Evolutionary conservation across 208 protist species (phyloP), one percentile per base, ranked within the genome.

Genomic region (Trypanosoma caninum): DNA sequence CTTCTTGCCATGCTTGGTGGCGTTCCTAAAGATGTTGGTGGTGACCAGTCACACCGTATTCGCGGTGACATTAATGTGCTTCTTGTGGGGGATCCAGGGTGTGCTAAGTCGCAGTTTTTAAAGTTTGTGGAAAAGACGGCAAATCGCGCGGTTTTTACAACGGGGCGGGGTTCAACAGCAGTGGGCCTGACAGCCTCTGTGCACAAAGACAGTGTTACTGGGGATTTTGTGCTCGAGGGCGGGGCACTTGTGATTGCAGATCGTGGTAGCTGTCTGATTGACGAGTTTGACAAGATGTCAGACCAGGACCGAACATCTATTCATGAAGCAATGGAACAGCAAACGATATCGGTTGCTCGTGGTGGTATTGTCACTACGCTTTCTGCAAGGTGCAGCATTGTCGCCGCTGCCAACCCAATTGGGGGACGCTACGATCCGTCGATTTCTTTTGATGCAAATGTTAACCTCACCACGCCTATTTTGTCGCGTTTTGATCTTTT

Each of bases 271-370:
- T 99, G 98, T 76, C 80, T 99, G 44, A 99, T 99, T 68, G 99
- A 99, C 76, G 99, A 99, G 85, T 99, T 99, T 71, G 99, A 99
- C 82, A 99, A 99, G 80, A 99, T 99, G 99, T 98, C 89, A 40
- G 98, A 99, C 59, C 82, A 97, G 65, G 96, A 97, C 59, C 79
- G 95, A 52, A 99, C 97, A 4, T 98, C 89, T 18, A 99, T 99
- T 56, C 98, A 99, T 74, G 98, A 99, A 82, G 98, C 98, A 23
- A 99, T 99, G 99, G 98, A 99, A 79, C 98, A 99, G 92, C 99
- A 99, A 82, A 98, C 88, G 41, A 99, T 99, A 52, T 99, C 97
- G 16, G 98, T 99, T 51, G 98, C 98, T 13, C 98, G 99, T 74
- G 99, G 97, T 54, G 98, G 99, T 69, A 99, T 99, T 64, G 97